Conservation (phyloP, 208 protist genomes). For the Acanthamoeba rhysodes region DNA sequence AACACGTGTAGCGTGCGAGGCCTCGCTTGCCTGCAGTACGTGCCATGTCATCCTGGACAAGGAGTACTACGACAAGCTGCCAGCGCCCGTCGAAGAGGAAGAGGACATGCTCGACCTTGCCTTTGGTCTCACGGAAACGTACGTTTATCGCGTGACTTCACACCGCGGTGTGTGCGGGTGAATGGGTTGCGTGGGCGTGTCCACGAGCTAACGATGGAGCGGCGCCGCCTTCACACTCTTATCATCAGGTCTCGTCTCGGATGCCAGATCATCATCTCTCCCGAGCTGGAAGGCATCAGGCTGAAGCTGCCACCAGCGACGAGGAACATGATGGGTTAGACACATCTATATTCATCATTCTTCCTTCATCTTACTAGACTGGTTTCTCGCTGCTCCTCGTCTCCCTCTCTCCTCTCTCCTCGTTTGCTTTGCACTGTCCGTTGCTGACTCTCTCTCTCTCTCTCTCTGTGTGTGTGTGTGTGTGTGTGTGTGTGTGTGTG, state of each 20-base stretch:
- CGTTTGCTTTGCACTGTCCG: too few relatives aligned
- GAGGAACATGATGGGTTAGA: constrained; percentile 78
- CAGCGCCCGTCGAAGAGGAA: constrained; percentile 95
- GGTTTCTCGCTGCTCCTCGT: too few relatives aligned
- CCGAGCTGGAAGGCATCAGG: constrained; percentile 83
- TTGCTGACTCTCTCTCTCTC: neutral
- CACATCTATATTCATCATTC: neutral
- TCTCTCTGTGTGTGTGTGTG: neutral
- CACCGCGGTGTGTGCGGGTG: neutral
- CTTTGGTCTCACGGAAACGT: constrained; percentile 86
- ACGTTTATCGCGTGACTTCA: neutral
- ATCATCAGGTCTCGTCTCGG: constrained; percentile 84
- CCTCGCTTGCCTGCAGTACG: constrained; percentile 98
- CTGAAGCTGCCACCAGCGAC: constrained; percentile 81
- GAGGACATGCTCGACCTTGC: constrained; percentile 88
- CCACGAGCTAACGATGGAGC: neutral
- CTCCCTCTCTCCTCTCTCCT: too few relatives aligned
- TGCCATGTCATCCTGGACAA: constrained; percentile 97
- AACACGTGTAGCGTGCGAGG: constrained; percentile 51
- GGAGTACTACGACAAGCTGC: constrained; percentile 93
- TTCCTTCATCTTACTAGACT: neutral
- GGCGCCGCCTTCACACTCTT: neutral
- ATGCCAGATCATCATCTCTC: constrained; percentile 83
- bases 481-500: too few relatives aligned
- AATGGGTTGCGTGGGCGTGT: neutral